Evolutionary conservation across 495 filamentous ascomycete genomes (phyloP).

Genomic region (Penicillium goetzii): DNA sequence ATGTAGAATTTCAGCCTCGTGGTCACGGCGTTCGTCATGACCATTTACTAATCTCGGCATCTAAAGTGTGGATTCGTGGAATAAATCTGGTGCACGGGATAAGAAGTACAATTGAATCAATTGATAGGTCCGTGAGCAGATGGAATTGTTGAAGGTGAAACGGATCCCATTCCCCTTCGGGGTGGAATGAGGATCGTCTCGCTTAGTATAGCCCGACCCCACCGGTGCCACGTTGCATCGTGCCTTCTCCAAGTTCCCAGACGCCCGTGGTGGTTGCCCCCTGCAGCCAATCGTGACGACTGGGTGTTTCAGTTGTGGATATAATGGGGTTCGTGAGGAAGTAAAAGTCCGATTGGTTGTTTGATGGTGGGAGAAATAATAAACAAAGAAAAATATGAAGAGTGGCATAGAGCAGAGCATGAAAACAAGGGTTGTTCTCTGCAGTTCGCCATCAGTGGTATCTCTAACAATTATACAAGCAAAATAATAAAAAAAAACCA

Average conservation of each 20-base stretch:
- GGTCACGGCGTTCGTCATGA: neutral
- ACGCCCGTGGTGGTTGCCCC: neutral
- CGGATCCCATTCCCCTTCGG: neutral
- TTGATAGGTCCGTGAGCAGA: neutral
- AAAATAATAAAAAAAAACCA: neutral
- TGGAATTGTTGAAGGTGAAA: neutral
- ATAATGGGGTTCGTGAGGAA: neutral
- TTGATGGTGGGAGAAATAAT: too few species aligned
- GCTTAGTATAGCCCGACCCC: too few species aligned
- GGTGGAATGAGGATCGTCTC: conserved; percentile 8
- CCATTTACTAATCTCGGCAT: neutral
- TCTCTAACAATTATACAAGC: conserved; percentile 1
- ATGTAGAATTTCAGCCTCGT: neutral
- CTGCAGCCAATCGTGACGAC: neutral
- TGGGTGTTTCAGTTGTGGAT: neutral
- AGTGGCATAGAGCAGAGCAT: neutral
- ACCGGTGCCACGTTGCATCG: conserved; percentile 1
- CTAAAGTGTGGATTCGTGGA: too few species aligned
- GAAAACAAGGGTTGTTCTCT: neutral
- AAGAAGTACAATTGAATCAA: neutral
- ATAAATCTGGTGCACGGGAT: neutral
- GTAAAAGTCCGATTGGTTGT: neutral
- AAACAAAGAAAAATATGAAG: too few species aligned
- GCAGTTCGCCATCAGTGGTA: conserved; percentile 1
- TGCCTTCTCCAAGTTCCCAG: neutral